A percentile compares a stretch with the other conserved stretches of the same genome.
Conservation (phyloP, 331 rosid genomes). For the Prunus yedoensis region DNA sequence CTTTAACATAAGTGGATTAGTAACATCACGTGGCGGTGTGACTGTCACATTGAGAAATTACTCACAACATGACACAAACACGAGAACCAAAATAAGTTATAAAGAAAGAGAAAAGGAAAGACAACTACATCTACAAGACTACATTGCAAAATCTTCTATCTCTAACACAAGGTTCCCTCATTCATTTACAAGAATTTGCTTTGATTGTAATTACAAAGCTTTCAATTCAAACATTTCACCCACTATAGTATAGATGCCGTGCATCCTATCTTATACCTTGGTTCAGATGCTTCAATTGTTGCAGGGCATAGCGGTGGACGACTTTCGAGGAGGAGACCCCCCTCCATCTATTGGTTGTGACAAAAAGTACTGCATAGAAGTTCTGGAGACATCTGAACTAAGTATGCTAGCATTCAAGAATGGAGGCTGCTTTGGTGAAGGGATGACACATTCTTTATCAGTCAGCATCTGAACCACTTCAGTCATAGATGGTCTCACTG, state of each 20-base stretch:
- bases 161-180: no score
- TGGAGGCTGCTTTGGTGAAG: conserved; percentile 51
- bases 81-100: no score
- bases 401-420: conserved; percentile 50
- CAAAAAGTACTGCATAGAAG: neutral
- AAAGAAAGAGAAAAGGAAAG: no score
- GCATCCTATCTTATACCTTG: conserved; percentile 16
- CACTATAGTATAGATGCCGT: no score
- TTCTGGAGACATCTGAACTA: conserved; percentile 15
- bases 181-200: no score
- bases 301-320: neutral
- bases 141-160: no score
- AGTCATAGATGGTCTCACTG: conserved; percentile 53
- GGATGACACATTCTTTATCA: conserved; percentile 33
- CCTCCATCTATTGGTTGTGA: neutral
- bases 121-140: no score
- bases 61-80: no score
- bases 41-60: no score
- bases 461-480: conserved; percentile 57
- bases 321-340: neutral
- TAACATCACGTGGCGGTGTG: no score
- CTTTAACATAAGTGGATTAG: no score
- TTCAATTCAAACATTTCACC: neutral
- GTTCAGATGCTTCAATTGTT: conserved; percentile 9
- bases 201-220: neutral